phyloP scores from a whole-genome alignment of 1,284 basidiomycete genomes.

The Ganoderma sp. region DNA sequence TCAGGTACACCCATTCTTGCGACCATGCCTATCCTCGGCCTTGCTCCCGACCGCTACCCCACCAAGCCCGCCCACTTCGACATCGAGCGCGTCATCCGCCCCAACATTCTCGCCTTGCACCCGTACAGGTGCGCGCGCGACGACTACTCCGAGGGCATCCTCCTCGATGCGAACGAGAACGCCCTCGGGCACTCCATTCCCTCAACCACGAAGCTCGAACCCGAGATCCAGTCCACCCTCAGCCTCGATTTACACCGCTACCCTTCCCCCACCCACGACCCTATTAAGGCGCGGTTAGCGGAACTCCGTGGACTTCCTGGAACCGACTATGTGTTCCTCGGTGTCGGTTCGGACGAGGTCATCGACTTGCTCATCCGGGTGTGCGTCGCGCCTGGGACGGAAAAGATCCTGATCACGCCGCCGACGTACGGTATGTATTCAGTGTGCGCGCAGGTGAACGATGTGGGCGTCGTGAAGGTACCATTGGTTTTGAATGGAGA shows the following conservation, averaged over 20 bases:
- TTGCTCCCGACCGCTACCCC: conserved; percentile 49
- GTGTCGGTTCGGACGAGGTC: conserved; percentile 97
- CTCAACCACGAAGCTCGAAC: conserved; percentile 36
- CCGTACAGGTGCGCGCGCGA: conserved; percentile 98
- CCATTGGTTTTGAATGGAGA: conserved; percentile 69
- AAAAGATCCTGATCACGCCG: conserved; percentile 87
- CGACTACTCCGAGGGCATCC: conserved; percentile 91
- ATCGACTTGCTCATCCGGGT: conserved; percentile 95
- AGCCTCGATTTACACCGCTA: conserved; percentile 79
- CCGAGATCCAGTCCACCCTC: conserved; percentile 45
- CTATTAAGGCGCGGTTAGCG: conserved; percentile 82
- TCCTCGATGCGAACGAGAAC: conserved; percentile 99
- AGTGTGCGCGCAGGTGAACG: conserved; percentile 96
- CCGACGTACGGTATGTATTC: conserved; percentile 99
- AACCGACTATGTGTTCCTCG: conserved; percentile 85
- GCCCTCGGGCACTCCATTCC: conserved; percentile 88
- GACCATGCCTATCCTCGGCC: conserved; percentile 55
- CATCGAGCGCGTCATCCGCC: conserved; percentile 85
- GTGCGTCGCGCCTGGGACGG: conserved; percentile 80
- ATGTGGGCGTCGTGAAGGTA: conserved; percentile 84
- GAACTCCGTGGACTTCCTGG: conserved; percentile 70
- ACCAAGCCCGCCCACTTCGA: conserved; percentile 78
- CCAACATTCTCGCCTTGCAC: conserved; percentile 90
- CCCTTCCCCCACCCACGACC: conserved; percentile 83
- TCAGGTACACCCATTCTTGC: not conserved